Conservation (phyloP, 2,329 filamentous ascomycete genomes). For the Ampelomyces quisqualis region DNA sequence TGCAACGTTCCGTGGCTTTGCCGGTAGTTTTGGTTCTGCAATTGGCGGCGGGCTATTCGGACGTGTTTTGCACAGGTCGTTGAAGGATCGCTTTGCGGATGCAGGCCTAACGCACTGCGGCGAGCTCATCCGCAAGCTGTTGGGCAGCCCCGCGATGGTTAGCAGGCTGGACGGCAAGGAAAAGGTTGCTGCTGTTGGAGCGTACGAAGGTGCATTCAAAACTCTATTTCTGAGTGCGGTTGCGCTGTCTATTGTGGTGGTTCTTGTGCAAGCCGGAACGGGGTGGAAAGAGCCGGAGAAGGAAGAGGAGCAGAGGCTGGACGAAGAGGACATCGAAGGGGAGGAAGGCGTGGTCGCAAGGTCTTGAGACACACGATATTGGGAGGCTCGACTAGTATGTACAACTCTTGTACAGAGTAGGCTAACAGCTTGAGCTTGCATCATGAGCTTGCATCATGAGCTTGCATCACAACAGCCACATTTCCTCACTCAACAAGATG, state of each 20-base stretch:
- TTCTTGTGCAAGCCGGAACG: constrained; percentile 58
- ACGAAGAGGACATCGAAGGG: constrained; percentile 23
- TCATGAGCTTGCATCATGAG: no score
- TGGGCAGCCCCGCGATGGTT: constrained; percentile 62
- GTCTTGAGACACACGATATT: no score
- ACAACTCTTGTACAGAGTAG: no score
- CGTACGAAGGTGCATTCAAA: constrained; percentile 57
- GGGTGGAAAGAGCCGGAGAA: constrained; percentile 54
- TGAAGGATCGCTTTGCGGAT: constrained; percentile 60
- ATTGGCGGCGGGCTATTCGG: constrained; percentile 77
- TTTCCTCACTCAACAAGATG: no score
- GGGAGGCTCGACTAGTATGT: no score
- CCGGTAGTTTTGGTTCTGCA: constrained; percentile 76
- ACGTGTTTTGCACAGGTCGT: constrained; percentile 57
- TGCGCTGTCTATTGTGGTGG: constrained; percentile 51
- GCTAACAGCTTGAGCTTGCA: no score
- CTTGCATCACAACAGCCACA: no score
- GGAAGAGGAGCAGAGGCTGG: constrained; percentile 14
- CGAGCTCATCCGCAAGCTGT: constrained; percentile 55
- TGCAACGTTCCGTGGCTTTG: constrained; percentile 78
- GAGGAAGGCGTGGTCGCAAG: constrained; percentile 25
- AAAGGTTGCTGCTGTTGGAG: constrained; percentile 52
- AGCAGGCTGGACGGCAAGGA: constrained; percentile 52
- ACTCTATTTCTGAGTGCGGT: constrained; percentile 56
- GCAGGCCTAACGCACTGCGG: constrained; percentile 43